A percentile compares a stretch with the other conserved stretches of the same genome.
Conservation (phyloP, 208 protist species). For the Trypanosoma grayi region DNA sequence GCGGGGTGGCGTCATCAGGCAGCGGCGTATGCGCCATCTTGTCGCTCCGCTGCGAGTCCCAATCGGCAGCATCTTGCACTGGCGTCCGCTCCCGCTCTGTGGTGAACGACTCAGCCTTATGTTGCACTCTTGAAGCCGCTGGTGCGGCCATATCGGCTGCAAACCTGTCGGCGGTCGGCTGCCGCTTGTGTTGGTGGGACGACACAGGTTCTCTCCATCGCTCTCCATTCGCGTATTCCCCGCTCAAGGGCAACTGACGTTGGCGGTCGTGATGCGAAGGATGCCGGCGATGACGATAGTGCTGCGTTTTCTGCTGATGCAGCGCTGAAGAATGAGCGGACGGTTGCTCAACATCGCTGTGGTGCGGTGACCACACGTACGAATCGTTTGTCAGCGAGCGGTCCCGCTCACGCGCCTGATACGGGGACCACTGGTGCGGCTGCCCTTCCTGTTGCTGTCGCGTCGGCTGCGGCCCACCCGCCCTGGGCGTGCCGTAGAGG, state of each 20-base stretch:
- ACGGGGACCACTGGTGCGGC: no score
- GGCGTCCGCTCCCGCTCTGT: neutral
- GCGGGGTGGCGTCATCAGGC: neutral
- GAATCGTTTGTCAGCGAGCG: no score
- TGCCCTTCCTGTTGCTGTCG: constrained; percentile 9
- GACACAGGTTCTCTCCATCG: neutral
- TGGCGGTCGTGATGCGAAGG: neutral
- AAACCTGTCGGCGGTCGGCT: neutral
- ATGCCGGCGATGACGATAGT: neutral
- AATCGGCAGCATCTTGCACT: neutral
- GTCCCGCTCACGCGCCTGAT: no score
- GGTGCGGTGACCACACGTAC: neutral
- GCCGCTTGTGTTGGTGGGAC: neutral
- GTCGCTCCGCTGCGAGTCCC: neutral
- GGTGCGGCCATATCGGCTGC: no score
- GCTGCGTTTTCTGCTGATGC: neutral
- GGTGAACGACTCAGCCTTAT: neutral
- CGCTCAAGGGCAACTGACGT: neutral
- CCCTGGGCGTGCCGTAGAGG: constrained; percentile 59
- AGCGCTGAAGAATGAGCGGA: neutral
- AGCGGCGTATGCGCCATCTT: neutral
- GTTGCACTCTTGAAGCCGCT: neutral
- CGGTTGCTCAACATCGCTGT: neutral
- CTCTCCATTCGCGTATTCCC: neutral
- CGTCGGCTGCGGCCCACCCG: constrained; percentile 19